Percentiles rank a stretch among this genome's conserved stretches.
Evolutionary conservation across 2,329 filamentous ascomycete genomes (phyloP).

Genomic region (Aureobasidium melanogenum): DNA sequence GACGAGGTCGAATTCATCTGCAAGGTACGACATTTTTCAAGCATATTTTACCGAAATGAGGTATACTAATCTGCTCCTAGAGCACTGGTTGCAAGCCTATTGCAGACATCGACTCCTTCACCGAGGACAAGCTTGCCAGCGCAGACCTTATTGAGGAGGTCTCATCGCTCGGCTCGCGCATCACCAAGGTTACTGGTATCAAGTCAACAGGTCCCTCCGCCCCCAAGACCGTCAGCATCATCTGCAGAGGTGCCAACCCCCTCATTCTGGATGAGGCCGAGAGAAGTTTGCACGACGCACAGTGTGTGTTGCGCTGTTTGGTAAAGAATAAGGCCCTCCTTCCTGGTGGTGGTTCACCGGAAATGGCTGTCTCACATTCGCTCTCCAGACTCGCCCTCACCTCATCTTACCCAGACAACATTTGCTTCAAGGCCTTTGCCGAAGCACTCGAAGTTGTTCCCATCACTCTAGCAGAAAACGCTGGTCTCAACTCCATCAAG

Average conservation of each 20-base stretch:
- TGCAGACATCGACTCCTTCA: conserved; percentile 96
- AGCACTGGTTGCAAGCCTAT: conserved; percentile 98
- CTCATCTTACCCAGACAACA: conserved; percentile 83
- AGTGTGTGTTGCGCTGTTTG: conserved; percentile 92
- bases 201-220: conserved; percentile 52
- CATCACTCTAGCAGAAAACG: conserved; percentile 93
- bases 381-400: conserved; percentile 74
- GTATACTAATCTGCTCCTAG: conserved; percentile 21
- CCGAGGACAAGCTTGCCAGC: conserved; percentile 91
- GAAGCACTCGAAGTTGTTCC: conserved; percentile 96
- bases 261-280: conserved; percentile 96
- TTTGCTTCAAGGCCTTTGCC: conserved; percentile 98
- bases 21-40: conserved; percentile 47
- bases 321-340: conserved; percentile 99
- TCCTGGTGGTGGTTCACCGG: conserved; percentile 88
- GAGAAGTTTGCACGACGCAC: conserved; percentile 90
- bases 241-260: conserved; percentile 87
- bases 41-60: neutral
- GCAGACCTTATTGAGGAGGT: conserved; percentile 93
- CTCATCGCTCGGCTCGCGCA: conserved; percentile 75
- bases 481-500: conserved; percentile 95
- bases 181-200: conserved; percentile 91
- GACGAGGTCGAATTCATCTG: conserved; percentile 99
- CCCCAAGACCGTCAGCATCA: conserved; percentile 82
- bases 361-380: conserved; percentile 89